Evolutionary conservation across 345 rosid species (phyloP).

Genomic region (Rhodomyrtus tomentosa): DNA sequence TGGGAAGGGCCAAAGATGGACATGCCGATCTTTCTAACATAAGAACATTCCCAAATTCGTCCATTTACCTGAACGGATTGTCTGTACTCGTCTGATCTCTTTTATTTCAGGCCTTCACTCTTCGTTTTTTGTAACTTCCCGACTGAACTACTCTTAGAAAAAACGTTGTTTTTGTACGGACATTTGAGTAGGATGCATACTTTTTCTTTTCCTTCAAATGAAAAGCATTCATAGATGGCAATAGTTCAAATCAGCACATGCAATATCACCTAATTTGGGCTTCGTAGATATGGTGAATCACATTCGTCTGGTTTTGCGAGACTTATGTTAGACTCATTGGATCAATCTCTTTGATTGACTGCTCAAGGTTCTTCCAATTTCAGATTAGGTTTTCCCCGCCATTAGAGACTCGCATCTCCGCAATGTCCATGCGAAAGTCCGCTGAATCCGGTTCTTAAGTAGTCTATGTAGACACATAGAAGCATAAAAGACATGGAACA

Average conservation of each 20-base stretch:
- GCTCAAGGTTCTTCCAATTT: neutral
- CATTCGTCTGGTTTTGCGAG: neutral
- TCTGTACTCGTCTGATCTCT: neutral
- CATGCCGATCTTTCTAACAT: neutral
- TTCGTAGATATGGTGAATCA: neutral
- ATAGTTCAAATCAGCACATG: neutral
- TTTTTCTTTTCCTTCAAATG: neutral
- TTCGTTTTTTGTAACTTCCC: neutral
- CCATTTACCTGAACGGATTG: accelerated
- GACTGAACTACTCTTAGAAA: neutral
- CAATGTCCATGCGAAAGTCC: neutral
- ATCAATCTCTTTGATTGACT: neutral
- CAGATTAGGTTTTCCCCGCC: neutral
- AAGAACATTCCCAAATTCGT: accelerated
- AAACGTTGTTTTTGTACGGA: neutral
- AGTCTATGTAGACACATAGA: neutral
- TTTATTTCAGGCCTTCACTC: accelerated
- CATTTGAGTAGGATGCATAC: neutral
- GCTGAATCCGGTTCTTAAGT: neutral
- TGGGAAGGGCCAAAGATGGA: neutral
- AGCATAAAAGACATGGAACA: neutral
- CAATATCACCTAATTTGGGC: neutral
- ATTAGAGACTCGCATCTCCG: neutral
- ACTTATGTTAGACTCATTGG: neutral
- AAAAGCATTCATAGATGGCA: neutral